Percentiles rank a stretch among this genome's conserved stretches.
phyloP scores from a whole-genome alignment of 2,329 filamentous ascomycete species.

The Rhinocladiella similis region DNA sequence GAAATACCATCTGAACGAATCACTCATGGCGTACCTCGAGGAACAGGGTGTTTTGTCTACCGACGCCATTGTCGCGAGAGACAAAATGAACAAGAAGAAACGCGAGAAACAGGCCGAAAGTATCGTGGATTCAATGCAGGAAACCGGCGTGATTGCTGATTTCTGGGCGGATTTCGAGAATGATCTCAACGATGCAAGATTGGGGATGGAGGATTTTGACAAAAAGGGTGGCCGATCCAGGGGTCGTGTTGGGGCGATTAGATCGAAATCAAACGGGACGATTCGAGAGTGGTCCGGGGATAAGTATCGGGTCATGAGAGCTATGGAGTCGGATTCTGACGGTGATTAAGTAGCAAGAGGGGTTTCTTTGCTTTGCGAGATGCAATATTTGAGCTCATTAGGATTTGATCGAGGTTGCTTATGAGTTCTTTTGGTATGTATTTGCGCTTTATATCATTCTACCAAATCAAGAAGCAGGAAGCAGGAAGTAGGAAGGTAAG shows the following conservation, averaged over 20 bases:
- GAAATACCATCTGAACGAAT: constrained; percentile 72
- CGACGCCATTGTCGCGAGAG: constrained; percentile 60
- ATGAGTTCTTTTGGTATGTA: too few relatives aligned
- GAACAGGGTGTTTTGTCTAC: constrained; percentile 59
- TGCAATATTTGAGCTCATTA: neutral
- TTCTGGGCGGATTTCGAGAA: constrained; percentile 67
- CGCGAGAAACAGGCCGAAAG: constrained; percentile 61
- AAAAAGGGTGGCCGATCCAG: constrained; percentile 23
- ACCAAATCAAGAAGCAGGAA: too few relatives aligned
- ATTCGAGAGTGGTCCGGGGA: constrained; percentile 15
- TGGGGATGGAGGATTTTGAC: constrained; percentile 41
- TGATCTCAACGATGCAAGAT: constrained; percentile 59
- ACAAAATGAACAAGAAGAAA: constrained; percentile 61
- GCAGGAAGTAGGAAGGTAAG: too few relatives aligned
- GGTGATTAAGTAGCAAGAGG: neutral
- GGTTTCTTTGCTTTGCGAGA: too few relatives aligned
- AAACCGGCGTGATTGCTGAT: constrained; percentile 57
- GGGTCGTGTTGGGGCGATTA: constrained; percentile 23
- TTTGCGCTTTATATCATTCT: too few relatives aligned
- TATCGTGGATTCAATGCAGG: constrained; percentile 66
- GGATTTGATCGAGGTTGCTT: too few relatives aligned
- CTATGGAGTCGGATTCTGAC: constrained; percentile 14
- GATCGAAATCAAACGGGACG: constrained; percentile 6
- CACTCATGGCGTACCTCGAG: constrained; percentile 64
- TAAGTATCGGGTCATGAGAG: constrained; percentile 7